These are phyloP conservation scores for Rhizopogon salebrosus DNA, from an alignment of 768 basidiomycete species.

Conservation along the genomic window DNA sequence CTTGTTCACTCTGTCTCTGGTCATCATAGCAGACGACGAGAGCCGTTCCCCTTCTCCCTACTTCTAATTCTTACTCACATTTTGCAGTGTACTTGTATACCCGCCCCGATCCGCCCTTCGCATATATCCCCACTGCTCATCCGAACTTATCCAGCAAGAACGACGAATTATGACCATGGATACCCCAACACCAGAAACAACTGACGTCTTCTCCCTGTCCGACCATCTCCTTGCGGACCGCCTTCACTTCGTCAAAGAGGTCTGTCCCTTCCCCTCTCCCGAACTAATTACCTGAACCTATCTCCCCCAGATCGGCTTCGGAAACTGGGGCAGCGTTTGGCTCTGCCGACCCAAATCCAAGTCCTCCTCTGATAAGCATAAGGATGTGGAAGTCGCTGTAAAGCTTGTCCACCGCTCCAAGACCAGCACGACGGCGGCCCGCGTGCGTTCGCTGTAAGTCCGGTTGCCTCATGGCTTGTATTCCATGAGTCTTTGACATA, in stretches of 20 bases:
- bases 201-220: constrained; percentile 70
- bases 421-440: constrained; percentile 79
- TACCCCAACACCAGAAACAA: constrained; percentile 12
- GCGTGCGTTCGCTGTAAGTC: constrained; percentile 81
- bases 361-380: constrained; percentile 34
- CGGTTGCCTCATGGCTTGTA: background rate
- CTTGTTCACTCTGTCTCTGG: constrained; percentile 4
- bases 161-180: constrained; percentile 16
- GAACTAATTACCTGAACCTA: constrained; percentile 7
- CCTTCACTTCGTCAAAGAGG: constrained; percentile 74
- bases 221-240: constrained; percentile 68
- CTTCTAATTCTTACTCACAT: background rate
- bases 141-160: background rate
- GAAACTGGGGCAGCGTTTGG: constrained; percentile 94
- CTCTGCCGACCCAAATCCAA: constrained; percentile 58
- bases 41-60: background rate
- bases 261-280: constrained; percentile 19
- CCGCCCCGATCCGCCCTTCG: background rate
- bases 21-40: constrained; percentile 5
- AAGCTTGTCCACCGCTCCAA: constrained; percentile 88
- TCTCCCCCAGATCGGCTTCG: constrained; percentile 69
- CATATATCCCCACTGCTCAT: background rate
- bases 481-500: background rate
- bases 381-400: constrained; percentile 65
- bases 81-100: constrained; percentile 22